Base-by-base conservation (phyloP, 2,329 filamentous ascomycete genomes). In the Graphium sp. region DNA sequence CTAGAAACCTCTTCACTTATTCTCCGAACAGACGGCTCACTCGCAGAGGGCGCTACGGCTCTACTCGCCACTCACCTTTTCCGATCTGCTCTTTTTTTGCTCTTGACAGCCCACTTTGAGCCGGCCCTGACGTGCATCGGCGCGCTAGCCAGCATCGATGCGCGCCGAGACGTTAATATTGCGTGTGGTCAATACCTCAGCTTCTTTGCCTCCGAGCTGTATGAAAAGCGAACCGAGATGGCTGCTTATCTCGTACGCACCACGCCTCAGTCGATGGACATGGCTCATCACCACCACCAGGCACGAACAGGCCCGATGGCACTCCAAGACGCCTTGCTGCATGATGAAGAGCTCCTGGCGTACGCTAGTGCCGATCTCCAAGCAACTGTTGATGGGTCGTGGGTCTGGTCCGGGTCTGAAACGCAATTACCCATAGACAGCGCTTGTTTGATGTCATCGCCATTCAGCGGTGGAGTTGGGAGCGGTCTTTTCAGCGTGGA, bases 361-460 rank as follows among this genome's bases (percentile, higher is more conserved):
- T 93, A 93, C 41, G 72, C 80, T 1, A 87, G 80, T 18, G 80
- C 76, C 0, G 89, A 95, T 50, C 60, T 91, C 42, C 87, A 95
- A 50, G 79, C 76, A 2, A 72, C 66, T n/a, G 61, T 65, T 0
- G 76, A 84, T 29, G 70, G 70, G 20, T 74, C 75, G 9, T 95
- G 87, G 87, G 67, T 85, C 4, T 94, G 85, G 87, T 54, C 66
- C 41, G 62, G 66, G 18, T 62, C 62, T 20, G 74, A 77, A 40
- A 48, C 50, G 23, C 61, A 63, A 23, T 35, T 42, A 2, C 39
- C 58, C 5, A 12, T 20, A 9, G 8, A 7, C 8, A n/a, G n/a
- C 8, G 47, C 4, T 53, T 48, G 7, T 49, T 47, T 32, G 42
- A 31, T 38, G 42, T 22, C 39, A 32, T 34, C 30, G n/a, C 33